A percentile compares a stretch with the other conserved stretches of the same genome.
phyloP scores from a whole-genome alignment of 495 filamentous ascomycete genomes.

The Lentithecium fluviatile region DNA sequence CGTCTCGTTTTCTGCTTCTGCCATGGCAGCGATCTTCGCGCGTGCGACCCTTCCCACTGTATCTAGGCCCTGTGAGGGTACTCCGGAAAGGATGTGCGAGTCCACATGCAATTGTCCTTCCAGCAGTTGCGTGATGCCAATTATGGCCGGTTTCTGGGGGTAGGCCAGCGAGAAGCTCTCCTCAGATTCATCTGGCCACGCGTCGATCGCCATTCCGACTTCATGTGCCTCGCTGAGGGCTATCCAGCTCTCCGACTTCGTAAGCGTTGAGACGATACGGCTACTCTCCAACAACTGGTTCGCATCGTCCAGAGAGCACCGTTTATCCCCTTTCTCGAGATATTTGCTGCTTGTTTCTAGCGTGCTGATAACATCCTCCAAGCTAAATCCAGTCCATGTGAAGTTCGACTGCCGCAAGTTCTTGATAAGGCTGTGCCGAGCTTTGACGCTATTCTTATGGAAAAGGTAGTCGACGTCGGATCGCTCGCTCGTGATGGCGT shows the following conservation, averaged over 20 bases:
- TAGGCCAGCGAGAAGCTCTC: constrained; percentile 64
- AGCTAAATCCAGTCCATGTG: constrained; percentile 78
- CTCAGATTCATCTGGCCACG: constrained; percentile 56
- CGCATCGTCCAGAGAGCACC: constrained; percentile 59
- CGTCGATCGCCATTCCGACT: constrained; percentile 67
- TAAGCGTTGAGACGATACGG: constrained; percentile 57
- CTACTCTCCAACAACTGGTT: constrained; percentile 61
- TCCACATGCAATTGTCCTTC: constrained; percentile 61
- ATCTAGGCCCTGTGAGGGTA: constrained; percentile 55
- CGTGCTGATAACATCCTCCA: constrained; percentile 58
- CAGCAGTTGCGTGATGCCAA: constrained; percentile 58
- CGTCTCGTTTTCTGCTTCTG: constrained; percentile 16
- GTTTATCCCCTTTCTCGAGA: constrained; percentile 53
- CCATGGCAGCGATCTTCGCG: constrained; percentile 8
- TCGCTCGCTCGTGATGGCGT: constrained; percentile 86
- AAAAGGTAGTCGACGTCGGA: constrained; percentile 87
- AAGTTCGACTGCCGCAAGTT: constrained; percentile 88
- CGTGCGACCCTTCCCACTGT: constrained; percentile 45
- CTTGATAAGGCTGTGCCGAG: constrained; percentile 63
- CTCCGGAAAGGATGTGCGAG: constrained; percentile 46
- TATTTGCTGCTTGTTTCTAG: constrained; percentile 65
- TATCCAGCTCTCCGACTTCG: constrained; percentile 61
- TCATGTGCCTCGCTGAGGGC: constrained; percentile 69
- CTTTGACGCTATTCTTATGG: constrained; percentile 64
- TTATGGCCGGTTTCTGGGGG: constrained; percentile 33